Evolutionary conservation across 805 yeast genomes (phyloP), one percentile per base, ranked within the genome.

Genomic region (Metschnikowia shivogae): DNA sequence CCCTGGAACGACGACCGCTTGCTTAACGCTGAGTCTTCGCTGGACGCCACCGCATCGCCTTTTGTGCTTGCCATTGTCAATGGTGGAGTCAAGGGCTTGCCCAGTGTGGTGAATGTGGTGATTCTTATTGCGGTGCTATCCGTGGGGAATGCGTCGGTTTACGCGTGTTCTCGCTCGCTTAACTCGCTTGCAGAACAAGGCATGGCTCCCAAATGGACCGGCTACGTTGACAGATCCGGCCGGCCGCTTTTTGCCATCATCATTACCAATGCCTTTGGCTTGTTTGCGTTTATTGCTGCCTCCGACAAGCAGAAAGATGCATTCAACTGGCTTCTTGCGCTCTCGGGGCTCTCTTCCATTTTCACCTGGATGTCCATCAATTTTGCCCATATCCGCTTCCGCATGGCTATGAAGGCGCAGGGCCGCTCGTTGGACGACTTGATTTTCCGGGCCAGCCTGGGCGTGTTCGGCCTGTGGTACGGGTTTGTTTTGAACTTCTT

Each of bases 81-180:
- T 43, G 85, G 79, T 26, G 83, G 84, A 54, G 79, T 84, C 52
- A 68, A 67, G 39, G 85, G 80, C 34, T 73, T 84, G 39, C 90
- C 90, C 42, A 79, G 82, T 42, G 77, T 85, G 50, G 82, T 85
- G 70, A 85, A 85, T 60, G 87, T 81, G 17, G 88, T 84, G 35
- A 83, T 85, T 53, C 69, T 85, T 67, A 63, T 84, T 46, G 82
- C 90, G 3, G 88, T 85, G 24, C 64, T 83, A 44, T 84, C 89
- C 6, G 90, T 70, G 44, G 74, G 73, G 6, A 69, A 70, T 48
- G 68, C 74, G 5, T 70, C 74, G 6, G 72, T 70, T 6, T 70
- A 64, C 44, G 75, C 74, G 1, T 70, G 67, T 42, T 67, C 73
- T 7, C 59, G 75, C 52, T 68, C 74, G 5, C 62, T 64, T 32